These are phyloP conservation scores for Penicillium sclerotiorum DNA, from an alignment of 2,329 filamentous ascomycete genomes.

Conservation along the genomic window DNA sequence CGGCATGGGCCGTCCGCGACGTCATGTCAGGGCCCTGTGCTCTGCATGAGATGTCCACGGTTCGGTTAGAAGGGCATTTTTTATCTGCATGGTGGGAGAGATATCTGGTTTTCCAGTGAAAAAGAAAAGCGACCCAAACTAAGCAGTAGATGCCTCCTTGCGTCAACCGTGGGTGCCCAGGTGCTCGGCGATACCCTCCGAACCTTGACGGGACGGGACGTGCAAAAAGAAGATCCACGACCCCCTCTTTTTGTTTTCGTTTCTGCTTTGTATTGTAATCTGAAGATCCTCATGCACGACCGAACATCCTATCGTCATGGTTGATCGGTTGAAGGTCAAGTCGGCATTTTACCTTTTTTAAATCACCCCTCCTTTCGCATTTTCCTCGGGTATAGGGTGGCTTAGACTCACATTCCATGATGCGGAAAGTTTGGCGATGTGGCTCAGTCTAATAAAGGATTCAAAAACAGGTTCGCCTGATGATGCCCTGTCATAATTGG, in stretches of 20 bases:
- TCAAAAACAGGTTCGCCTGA: conserved; percentile 7
- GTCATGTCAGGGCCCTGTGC: conserved; percentile 21
- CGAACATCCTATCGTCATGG: background rate
- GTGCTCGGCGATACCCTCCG: conserved; percentile 32
- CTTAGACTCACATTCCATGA: conserved; percentile 16
- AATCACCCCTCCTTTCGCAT: background rate
- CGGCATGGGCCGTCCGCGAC: conserved; percentile 13
- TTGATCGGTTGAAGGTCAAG: background rate
- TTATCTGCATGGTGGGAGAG: too few species aligned
- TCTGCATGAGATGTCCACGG: background rate
- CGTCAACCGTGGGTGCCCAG: conserved; percentile 35
- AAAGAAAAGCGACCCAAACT: background rate
- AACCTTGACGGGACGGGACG: conserved; percentile 46
- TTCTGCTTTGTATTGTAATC: background rate
- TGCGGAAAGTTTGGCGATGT: conserved; percentile 21
- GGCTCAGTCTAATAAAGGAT: conserved; percentile 19
- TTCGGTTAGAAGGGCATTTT: background rate
- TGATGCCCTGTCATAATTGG: conserved; percentile 14
- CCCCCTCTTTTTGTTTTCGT: background rate
- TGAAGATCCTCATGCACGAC: background rate
- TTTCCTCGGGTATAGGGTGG: conserved; percentile 8
- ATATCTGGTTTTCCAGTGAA: background rate
- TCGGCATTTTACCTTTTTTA: background rate
- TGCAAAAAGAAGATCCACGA: conserved; percentile 22
- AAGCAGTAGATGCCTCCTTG: conserved; percentile 28